phyloP scores from a whole-genome alignment of 352 stramenopile species.

The Pythium folliculosum region DNA sequence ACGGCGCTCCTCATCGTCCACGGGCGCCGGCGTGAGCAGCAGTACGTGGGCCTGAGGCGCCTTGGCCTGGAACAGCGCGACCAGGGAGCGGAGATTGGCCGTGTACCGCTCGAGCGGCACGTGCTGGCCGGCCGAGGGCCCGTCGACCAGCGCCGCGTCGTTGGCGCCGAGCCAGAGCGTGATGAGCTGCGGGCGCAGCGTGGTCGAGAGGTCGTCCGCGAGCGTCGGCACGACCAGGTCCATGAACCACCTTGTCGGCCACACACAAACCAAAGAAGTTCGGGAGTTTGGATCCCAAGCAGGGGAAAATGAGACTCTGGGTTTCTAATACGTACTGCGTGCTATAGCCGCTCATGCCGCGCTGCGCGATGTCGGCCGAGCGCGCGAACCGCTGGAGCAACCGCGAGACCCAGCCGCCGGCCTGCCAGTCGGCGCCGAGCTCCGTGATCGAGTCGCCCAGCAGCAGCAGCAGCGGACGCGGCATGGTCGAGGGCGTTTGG shows the following conservation, averaged over 20 bases:
- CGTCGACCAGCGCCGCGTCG: conserved; percentile 51
- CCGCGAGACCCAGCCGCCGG: conserved; percentile 9
- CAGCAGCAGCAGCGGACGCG: neutral
- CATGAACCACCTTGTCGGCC: conserved; percentile 8
- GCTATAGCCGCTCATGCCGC: conserved; percentile 17
- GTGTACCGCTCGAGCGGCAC: conserved; percentile 50
- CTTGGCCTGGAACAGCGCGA: conserved; percentile 3
- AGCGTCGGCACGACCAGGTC: neutral
- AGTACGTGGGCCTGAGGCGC: conserved; percentile 1
- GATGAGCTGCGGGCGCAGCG: conserved; percentile 1
- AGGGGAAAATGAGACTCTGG: neutral
- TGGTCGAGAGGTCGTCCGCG: neutral
- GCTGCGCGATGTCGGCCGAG: conserved; percentile 4
- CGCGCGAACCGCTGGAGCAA: conserved; percentile 8
- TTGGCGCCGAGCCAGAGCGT: conserved; percentile 58
- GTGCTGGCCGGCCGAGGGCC: conserved; percentile 39
- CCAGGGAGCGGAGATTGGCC: conserved; percentile 30
- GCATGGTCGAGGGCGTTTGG: neutral
- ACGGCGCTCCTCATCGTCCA: conserved; percentile 10
- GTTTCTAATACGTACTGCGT: conserved; percentile 16
- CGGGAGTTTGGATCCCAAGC: neutral
- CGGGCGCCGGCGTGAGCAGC: conserved; percentile 13
- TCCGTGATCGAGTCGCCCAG: conserved; percentile 20
- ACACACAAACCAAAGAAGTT: neutral
- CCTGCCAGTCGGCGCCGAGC: conserved; percentile 14